Evolutionary conservation across 768 basidiomycete genomes (phyloP).

Genomic region (Sporobolomyces roseus): DNA sequence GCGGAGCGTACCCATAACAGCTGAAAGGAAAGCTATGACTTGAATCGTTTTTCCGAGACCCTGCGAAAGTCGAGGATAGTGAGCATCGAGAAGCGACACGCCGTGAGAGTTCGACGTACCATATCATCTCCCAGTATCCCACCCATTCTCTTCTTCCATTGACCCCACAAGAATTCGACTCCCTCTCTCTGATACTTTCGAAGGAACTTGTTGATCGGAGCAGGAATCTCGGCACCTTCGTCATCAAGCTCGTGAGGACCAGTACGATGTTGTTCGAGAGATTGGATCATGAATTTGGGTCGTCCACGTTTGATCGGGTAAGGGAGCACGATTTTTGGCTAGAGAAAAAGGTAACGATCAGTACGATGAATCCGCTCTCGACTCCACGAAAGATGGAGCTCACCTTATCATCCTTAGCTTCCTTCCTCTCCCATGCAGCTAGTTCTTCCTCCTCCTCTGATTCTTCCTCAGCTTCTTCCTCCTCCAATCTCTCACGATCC

Average conservation of each 20-base stretch:
- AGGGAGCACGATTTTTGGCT: background rate
- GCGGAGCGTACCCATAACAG: conserved; percentile 63
- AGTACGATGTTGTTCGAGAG: conserved; percentile 9
- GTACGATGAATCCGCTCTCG: too few species aligned
- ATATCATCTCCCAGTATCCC: conserved; percentile 93
- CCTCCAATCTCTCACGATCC: background rate
- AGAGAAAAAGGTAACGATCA: background rate
- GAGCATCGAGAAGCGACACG: too few species aligned
- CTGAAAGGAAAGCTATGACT: conserved; percentile 79
- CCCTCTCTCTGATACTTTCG: conserved; percentile 88
- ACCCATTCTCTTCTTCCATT: conserved; percentile 65
- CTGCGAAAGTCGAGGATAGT: background rate
- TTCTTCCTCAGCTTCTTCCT: background rate
- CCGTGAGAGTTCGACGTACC: conserved; percentile 55
- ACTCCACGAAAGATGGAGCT: background rate
- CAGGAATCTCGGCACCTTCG: conserved; percentile 44
- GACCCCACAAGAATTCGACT: conserved; percentile 70
- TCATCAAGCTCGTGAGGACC: conserved; percentile 9
- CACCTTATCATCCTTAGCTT: background rate
- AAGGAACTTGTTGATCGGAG: conserved; percentile 72
- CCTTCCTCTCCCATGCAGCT: conserved; percentile 2
- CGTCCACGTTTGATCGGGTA: conserved; percentile 10
- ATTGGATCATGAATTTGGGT: conserved; percentile 24
- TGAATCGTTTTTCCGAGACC: conserved; percentile 85
- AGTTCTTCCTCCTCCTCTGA: conserved; percentile 5